These are phyloP conservation scores for Brasenia schreberi DNA, from an alignment of 164 flowering plant species.

Conservation along the genomic window DNA sequence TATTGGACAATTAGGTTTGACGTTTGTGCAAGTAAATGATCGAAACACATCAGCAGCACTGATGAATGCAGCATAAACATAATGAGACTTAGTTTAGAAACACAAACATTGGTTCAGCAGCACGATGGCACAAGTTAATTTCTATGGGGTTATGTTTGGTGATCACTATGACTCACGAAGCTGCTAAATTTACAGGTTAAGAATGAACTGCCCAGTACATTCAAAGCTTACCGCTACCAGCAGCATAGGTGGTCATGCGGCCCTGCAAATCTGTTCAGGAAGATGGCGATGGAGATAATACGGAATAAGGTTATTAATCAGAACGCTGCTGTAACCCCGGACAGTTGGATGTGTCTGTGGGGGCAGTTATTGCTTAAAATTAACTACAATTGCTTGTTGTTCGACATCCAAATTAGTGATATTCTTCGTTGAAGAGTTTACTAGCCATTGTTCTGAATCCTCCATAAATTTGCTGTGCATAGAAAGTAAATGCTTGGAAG, in stretches of 20 bases:
- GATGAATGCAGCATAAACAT: too few relatives aligned
- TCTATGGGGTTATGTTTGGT: too few relatives aligned
- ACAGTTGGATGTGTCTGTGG: not conserved
- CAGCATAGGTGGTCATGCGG: conserved; percentile 69
- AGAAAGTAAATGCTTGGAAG: conserved; percentile 84
- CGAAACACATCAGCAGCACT: too few relatives aligned
- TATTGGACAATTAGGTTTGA: too few relatives aligned
- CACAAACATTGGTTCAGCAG: too few relatives aligned
- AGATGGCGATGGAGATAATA: conserved; percentile 49
- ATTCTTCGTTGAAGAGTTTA: not conserved
- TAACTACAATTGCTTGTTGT: too few relatives aligned
- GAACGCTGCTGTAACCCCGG: too few relatives aligned
- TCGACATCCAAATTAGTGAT: too few relatives aligned
- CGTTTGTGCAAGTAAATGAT: too few relatives aligned
- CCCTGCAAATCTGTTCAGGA: conserved; percentile 55
- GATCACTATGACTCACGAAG: too few relatives aligned
- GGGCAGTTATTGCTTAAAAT: not conserved
- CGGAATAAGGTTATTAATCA: conserved; percentile 26
- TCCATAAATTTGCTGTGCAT: conserved; percentile 11
- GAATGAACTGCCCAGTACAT: conserved; percentile 59
- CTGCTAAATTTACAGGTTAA: conserved; percentile 25
- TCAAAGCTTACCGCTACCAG: conserved; percentile 51
- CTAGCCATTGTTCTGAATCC: not conserved
- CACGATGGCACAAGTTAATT: too few relatives aligned
- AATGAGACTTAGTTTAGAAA: too few relatives aligned